Evolutionary conservation across 116 monocot genomes (phyloP), one percentile per base, ranked within the genome.

Genomic region (Posidonia oceanica): DNA sequence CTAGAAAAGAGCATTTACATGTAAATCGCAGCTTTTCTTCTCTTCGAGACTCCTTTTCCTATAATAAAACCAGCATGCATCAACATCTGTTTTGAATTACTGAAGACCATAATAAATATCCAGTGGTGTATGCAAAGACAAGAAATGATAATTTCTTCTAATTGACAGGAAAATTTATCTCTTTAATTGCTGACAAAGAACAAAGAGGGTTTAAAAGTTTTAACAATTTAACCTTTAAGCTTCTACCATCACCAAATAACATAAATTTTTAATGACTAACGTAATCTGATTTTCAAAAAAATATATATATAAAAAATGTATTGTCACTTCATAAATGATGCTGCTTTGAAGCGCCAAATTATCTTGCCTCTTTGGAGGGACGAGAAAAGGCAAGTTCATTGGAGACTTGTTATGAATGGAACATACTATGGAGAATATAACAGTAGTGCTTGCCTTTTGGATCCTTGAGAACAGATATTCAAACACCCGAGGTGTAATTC

Each of bases 401-500:
- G 12, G 48, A 48, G 12, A 48, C 2, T 0, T 48, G 48, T 10
- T 48, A 48, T 48, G 48, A 48, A 10, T 48, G 48, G 48, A 48
- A 48, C 7, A 48, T 48, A 48, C 7, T 10, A 48, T 48, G 48
- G 48, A 48, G 48, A 48, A 48, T 52, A 4, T 14, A 68, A 61
- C 5, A 61, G 20, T 23, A 20, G 36, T 0, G 16, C 65, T 65
- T 82, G 67, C 97, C 87, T 86, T 98, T 60, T 98, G 93, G 62
- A 98, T 98, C 74, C 89, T 87, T 40, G 83, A 84, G 75, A 98
- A 98, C 14, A 98, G 82, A 75, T 89, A 84, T 59, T 93, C 97
- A 81, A 98, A 98, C 10, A 93, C 93, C 56, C 97, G 81, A 68
- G 97, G 97, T 14, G 97, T 98, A 87, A 98, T 98, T 36, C 97